Evolutionary conservation across 306 rosid genomes (phyloP), one percentile per base, ranked within the genome.

Genomic region (Crataegus laevigata): DNA sequence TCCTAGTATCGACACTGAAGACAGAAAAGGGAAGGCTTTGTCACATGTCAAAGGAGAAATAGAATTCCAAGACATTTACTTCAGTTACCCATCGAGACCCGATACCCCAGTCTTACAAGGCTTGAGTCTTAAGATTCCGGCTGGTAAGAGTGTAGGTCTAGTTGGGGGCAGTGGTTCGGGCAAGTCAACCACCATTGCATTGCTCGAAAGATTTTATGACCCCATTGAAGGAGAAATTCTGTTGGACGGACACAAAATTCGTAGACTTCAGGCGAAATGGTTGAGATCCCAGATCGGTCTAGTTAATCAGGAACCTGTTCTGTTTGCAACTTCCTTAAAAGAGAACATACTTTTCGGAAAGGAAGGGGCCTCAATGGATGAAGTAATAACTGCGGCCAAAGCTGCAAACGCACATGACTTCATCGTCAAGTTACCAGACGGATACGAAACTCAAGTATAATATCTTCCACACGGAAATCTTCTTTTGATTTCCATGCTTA

Each of bases 161-260:
- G 91, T 89, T 45, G 97, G 98, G 19, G 90, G 92, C 60, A 94
- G 98, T 80, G 97, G 98, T 66, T 91, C 97, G 0, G 96, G 98
- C 5, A 91, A 94, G 83, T 94, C 98, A 30, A 94, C 97, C 38
- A 60, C 86, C 79, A 86, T 94, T 77, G 85, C 97, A 42, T 73
- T 94, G 65, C 93, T 94, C 29, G 93, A 94, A 80, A 87, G 98
- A 80, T 94, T 94, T 81, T 91, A 94, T 85, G 96, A 94, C 60
- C 97, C 97, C 42, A 28, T 67, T 72, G 93, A 88, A 34, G 97
- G 98, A 82, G 90, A 88, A 69, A 84, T 91, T 82, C 78, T 84
- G 66, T 83, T 94, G 88, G 98, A 91, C 77, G 96, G 89, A 74
- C 88, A 87, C 83, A 87, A 87, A 78, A 91, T 81, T 77, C 84